These are phyloP conservation scores for Capsella rubella DNA, from an alignment of 441 rosid species.

Conservation along the genomic window DNA sequence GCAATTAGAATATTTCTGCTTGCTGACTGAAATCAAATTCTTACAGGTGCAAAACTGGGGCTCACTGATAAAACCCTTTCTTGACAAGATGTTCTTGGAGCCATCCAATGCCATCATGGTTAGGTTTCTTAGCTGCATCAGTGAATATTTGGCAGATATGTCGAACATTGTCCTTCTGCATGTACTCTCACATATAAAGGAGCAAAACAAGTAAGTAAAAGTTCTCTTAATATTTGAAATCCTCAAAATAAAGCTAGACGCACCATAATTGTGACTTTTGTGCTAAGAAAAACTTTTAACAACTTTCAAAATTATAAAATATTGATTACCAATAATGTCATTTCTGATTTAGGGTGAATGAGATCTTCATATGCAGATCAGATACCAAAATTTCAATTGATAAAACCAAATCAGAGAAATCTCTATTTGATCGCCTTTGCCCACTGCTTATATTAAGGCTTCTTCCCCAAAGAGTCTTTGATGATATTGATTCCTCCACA, in stretches of 20 bases:
- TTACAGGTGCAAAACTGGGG: constrained; percentile 85
- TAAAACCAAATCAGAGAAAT: constrained; percentile 51
- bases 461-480: constrained; percentile 87
- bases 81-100: constrained; percentile 89
- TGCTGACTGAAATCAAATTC: constrained; percentile 36
- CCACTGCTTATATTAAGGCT: constrained; percentile 85
- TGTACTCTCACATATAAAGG: constrained; percentile 66
- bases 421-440: constrained; percentile 81
- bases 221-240: constrained; percentile 1
- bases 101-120: constrained; percentile 87
- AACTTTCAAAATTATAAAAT: constrained; percentile 1
- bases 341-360: constrained; percentile 50
- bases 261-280: constrained; percentile 9
- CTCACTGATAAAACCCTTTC: constrained; percentile 63
- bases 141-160: constrained; percentile 69
- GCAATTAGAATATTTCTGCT: constrained; percentile 25
- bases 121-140: constrained; percentile 78
- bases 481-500: constrained; percentile 56
- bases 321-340: constrained; percentile 8
- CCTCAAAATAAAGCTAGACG: constrained; percentile 5
- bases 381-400: constrained; percentile 49
- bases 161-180: constrained; percentile 65
- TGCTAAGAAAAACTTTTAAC: constrained; percentile 4
- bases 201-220: constrained; percentile 65
- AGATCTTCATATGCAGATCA: constrained; percentile 46